Base-by-base conservation (phyloP, 495 filamentous ascomycete species). In the Hypoxylon lenormandii region DNA sequence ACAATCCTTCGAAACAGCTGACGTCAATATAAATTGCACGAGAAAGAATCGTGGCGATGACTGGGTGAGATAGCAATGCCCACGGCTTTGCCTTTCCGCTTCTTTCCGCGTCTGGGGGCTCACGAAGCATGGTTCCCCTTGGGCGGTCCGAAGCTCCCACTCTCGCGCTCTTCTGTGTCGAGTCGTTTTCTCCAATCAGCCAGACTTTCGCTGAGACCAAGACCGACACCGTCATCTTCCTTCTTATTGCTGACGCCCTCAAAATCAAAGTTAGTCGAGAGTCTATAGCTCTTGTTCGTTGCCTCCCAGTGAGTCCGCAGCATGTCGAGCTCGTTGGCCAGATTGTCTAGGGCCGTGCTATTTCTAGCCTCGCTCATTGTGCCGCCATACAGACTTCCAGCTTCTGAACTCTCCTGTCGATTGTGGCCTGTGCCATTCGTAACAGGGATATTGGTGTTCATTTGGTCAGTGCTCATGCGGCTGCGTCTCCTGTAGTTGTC, bases 251-350 rank as follows among this genome's bases (percentile, higher is more conserved):
- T 43, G 15, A 67, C 38, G 57, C 85, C 82, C 64, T 97, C 94
- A 64, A 95, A 90, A 73, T 97, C 94, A 72, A 96, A 94, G 12
- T 87, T 82, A 69, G 88, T 94, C 76, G 91, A 94, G 45, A 96
- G 81, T 13, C 94, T 89, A 75, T 97, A 97, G 66, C 90, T 94
- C 78, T 94, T 94, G 79, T 94, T 97, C 40, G 93, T 97, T 46
- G 90, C 90, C 78, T 98, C 94, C 94, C 96, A 98, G 63, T 97
- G 95, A 30, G 81, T 89, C 30, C 94, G 89, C 38, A 98, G 84
- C 15, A 90, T 86, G 59, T 98, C 95, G 4, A 99, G 86, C 78
- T 99, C 95, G 53, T 87, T 90, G 18, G 96, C 94, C 3, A 99
- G 85, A 43, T 89, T 93, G 75, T 98, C 95, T 7, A 99, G 83